Evolutionary conservation across 805 yeast species (phyloP), one percentile per base, ranked within the genome.

Genomic region (Zygoascus biomembranicola): DNA sequence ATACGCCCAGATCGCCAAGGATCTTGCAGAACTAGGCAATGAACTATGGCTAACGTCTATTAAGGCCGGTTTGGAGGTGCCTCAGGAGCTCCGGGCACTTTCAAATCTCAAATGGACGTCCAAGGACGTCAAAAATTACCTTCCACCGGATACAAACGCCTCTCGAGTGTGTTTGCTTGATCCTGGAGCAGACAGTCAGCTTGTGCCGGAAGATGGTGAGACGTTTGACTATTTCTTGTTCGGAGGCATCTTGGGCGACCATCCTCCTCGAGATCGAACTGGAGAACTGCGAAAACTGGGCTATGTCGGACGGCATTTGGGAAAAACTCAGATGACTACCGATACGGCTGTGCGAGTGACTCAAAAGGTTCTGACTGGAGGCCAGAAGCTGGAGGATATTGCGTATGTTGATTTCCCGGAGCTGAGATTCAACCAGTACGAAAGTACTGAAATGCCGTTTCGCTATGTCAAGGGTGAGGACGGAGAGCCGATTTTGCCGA

Each of bases 401-500:
- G 78, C 80, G 53, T 92, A 88, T 66, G 81, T 92, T 51, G 98
- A 94, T 67, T 90, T 87, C 66, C 99, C 99, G 2, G 98, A 92
- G 69, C 85, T 92, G 61, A 80, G 89, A 66, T 92, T 87, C 73
- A 84, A 76, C 69, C 85, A 84, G 66, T 81, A 87, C 64, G 99
- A 94, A 69, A 87, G 95, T 2, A 90, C 97, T 0, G 97, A 92
- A 66, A 92, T 92, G 99, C 99, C 99, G 2, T 92, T 92, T 73
- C 77, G 99, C 65, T 92, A 92, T 63, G 85, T 92, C 16, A 70
- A 83, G 55, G 87, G 86, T 61, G 67, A 63, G 0, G 61, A 76
- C 1, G 81, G 80, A 2, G 77, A 79, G 56, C 98, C 99, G 1
- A 86, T 94, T 10, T 74, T 92, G 64, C 99, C 99, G 0, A 78